These are phyloP conservation scores for Cylindrotheca fusiformis DNA, from an alignment of 108 stramenopile genomes.

Conservation along the genomic window DNA sequence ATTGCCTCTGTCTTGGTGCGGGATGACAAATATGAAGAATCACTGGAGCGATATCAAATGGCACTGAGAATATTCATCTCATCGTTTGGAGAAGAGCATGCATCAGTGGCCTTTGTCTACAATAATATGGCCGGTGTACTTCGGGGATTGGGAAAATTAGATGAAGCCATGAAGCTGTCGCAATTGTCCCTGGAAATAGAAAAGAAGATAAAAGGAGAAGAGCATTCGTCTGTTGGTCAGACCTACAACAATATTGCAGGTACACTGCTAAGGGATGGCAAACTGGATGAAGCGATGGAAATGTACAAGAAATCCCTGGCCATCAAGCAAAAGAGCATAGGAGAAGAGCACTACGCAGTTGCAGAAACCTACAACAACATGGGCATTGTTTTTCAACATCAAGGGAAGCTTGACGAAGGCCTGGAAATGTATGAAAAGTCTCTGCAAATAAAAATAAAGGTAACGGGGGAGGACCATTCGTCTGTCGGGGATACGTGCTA, in stretches of 20 bases:
- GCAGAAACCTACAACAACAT: background rate
- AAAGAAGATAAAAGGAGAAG: background rate
- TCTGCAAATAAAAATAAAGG: background rate
- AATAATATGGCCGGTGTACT: background rate
- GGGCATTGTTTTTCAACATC: background rate
- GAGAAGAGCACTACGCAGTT: constrained; percentile 9
- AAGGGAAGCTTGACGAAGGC: background rate
- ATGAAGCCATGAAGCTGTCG: background rate
- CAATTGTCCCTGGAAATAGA: background rate
- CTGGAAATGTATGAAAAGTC: background rate
- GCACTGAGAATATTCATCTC: background rate
- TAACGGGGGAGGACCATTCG: background rate
- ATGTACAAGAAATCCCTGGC: constrained; percentile 10
- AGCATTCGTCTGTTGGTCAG: background rate
- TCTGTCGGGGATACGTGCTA: background rate
- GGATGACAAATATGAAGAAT: background rate
- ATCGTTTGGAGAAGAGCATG: background rate
- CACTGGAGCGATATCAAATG: background rate
- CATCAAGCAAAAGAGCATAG: constrained; percentile 10
- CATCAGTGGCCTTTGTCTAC: background rate
- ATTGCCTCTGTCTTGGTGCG: background rate
- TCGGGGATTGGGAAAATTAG: background rate
- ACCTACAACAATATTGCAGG: background rate
- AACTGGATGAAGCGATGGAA: constrained; percentile 12
- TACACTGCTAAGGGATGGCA: background rate